These are phyloP conservation scores for Peltaster fructicola DNA, from an alignment of 2,329 filamentous ascomycete species.

Conservation along the genomic window DNA sequence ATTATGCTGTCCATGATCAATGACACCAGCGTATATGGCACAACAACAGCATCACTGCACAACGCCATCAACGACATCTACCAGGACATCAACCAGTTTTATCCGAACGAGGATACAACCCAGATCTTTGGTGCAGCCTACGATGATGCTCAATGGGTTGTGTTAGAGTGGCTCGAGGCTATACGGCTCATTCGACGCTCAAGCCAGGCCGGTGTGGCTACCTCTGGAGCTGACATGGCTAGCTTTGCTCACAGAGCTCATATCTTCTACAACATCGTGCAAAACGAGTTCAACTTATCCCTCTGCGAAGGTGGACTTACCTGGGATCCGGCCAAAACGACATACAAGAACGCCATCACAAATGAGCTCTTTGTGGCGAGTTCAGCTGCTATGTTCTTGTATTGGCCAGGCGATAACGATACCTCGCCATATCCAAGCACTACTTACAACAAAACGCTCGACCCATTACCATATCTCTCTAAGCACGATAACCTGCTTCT, in stretches of 20 bases:
- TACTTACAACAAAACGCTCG: constrained; percentile 32
- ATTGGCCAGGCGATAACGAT: constrained; percentile 69
- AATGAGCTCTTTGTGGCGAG: constrained; percentile 82
- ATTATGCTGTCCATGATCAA: constrained; percentile 5
- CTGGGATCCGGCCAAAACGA: constrained; percentile 65
- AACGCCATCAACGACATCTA: constrained; percentile 12
- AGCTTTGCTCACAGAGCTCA: constrained; percentile 70
- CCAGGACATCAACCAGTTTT: constrained; percentile 13
- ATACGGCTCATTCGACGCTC: constrained; percentile 15
- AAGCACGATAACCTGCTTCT: constrained; percentile 37
- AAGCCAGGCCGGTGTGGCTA: no score
- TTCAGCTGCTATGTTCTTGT: constrained; percentile 76
- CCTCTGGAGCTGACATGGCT: constrained; percentile 55
- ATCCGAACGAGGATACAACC: constrained; percentile 12
- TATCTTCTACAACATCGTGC: constrained; percentile 73
- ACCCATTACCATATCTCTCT: constrained; percentile 9
- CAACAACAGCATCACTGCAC: constrained; percentile 9
- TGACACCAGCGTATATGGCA: constrained; percentile 3
- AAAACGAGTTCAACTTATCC: constrained; percentile 61
- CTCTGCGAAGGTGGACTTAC: constrained; percentile 79
- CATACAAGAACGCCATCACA: constrained; percentile 95
- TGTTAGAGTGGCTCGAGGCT: constrained; percentile 18
- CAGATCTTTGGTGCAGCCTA: constrained; percentile 18
- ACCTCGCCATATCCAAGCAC: no score
- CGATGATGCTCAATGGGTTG: constrained; percentile 20